phyloP scores from a whole-genome alignment of 1,139 yeast species.

The Groenewaldozyma auringiensis region DNA sequence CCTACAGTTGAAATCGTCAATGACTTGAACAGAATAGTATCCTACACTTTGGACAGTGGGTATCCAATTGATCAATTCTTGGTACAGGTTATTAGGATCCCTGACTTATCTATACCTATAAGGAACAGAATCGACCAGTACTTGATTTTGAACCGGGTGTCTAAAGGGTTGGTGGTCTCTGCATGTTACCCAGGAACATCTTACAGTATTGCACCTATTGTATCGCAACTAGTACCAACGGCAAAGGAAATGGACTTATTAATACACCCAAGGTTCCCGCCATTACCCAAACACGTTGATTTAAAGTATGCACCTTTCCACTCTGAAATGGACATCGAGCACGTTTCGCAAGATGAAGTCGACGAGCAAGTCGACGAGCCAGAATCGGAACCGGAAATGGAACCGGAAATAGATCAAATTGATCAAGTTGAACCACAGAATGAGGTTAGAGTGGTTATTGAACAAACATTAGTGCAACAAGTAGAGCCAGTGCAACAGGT shows the following conservation, averaged over 20 bases:
- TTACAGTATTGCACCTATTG: constrained; percentile 64
- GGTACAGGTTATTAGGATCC: constrained; percentile 40
- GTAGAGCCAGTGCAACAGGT: not conserved
- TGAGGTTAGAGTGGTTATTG: not conserved
- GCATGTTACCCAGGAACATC: constrained; percentile 59
- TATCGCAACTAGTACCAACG: constrained; percentile 35
- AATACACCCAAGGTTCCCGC: constrained; percentile 74
- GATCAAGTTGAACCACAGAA: too few relatives aligned
- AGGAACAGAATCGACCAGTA: constrained; percentile 55
- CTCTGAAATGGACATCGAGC: not conserved
- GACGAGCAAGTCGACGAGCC: not conserved
- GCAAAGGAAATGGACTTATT: constrained; percentile 44
- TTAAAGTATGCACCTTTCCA: constrained; percentile 21
- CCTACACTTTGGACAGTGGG: constrained; percentile 31
- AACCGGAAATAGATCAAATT: not conserved
- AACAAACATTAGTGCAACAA: not conserved
- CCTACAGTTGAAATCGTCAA: constrained; percentile 3
- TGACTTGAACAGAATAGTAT: constrained; percentile 5
- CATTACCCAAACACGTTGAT: constrained; percentile 26
- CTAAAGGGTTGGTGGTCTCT: constrained; percentile 33
- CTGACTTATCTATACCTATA: constrained; percentile 51
- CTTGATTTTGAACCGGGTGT: constrained; percentile 41
- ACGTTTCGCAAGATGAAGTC: not conserved
- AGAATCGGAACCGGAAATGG: not conserved
- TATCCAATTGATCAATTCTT: constrained; percentile 34